These are phyloP conservation scores for Xylariaceae sp. DNA, from an alignment of 2,329 filamentous ascomycete genomes.

Conservation along the genomic window DNA sequence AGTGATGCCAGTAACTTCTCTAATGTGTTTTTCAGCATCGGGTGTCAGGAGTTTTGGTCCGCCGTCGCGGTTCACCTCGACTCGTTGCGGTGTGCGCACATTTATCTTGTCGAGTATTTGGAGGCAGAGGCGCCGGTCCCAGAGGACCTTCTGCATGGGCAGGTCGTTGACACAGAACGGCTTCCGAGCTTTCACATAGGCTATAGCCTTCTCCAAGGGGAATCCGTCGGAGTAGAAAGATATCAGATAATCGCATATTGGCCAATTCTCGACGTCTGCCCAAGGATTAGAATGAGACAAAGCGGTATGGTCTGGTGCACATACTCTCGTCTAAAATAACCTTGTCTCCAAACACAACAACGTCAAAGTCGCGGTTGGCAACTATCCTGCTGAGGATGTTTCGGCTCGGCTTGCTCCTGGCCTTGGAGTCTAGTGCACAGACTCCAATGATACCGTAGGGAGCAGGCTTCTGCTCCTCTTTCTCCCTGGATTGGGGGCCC, in stretches of 20 bases:
- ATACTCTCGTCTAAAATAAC: constrained; percentile 87
- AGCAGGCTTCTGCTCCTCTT: constrained; percentile 52
- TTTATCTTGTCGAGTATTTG: constrained; percentile 80
- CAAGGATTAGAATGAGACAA: background rate
- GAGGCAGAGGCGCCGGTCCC: constrained; percentile 88
- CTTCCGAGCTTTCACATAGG: constrained; percentile 85
- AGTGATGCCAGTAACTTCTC: constrained; percentile 69
- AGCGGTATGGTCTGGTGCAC: constrained; percentile 14
- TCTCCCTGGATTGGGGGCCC: constrained; percentile 45
- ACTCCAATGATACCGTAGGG: constrained; percentile 73
- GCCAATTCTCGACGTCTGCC: constrained; percentile 33
- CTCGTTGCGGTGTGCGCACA: constrained; percentile 78
- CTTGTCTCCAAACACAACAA: constrained; percentile 97
- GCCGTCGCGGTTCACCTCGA: constrained; percentile 90
- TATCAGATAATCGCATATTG: constrained; percentile 74
- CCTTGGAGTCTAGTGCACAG: constrained; percentile 91
- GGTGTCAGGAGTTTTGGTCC: constrained; percentile 72
- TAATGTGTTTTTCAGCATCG: constrained; percentile 73
- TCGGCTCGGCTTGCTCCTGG: constrained; percentile 89
- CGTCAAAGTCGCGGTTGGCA: constrained; percentile 86
- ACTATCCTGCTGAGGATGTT: constrained; percentile 93
- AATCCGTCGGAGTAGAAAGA: constrained; percentile 99
- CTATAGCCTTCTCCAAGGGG: constrained; percentile 91
- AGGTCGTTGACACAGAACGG: constrained; percentile 97
- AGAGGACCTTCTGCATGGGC: constrained; percentile 93